Evolutionary conservation across 352 stramenopile genomes (phyloP), one percentile per base, ranked within the genome.

Genomic region (Pythium coloratum): DNA sequence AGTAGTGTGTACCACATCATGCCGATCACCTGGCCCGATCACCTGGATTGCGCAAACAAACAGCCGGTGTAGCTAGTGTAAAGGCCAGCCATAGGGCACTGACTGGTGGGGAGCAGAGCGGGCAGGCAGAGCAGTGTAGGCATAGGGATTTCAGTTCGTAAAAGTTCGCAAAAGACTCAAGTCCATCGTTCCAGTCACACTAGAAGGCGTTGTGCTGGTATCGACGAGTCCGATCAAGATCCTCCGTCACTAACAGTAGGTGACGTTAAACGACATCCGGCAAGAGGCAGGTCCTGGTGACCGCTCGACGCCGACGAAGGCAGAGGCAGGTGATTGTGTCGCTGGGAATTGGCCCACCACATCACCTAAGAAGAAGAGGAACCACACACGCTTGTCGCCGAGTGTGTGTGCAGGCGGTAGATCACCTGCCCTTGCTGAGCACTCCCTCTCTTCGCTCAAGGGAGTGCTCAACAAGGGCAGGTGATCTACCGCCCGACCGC

Each of bases 171-270:
- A 20, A 47, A 47, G 40, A 47, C 40, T 47, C 40, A 47, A 47
- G 40, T 47, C 16, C 40, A 20, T n/a, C 10, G 40, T 47, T 47
- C 40, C 16, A 47, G 16, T 16, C 16, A n/a, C 40, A 47, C 40
- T 47, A 47, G 40, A 47, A 47, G 40, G 40, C 40, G 40, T n/a
- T 47, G 40, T 47, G 40, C 40, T 47, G 10, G 40, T 47, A 20
- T n/a, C 40, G 40, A 18, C 16, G 40, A n/a, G 40, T 47, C 40
- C 16, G 40, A n/a, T 47, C 40, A 47, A 47, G 40, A 18, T 47
- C 40, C 40, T 47, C 57, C 57, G 57, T 63, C 57, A 55, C 28
- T 33, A 63, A 63, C 42, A 55, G 57, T 30, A 63, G 57, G 57
- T 55, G 57, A 63, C 57, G 57, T 63, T 55, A 63, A 63, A 55